Evolutionary conservation across 2,329 filamentous ascomycete species (phyloP), one percentile per base, ranked within the genome.

Genomic region (Cryphonectria radicalis): DNA sequence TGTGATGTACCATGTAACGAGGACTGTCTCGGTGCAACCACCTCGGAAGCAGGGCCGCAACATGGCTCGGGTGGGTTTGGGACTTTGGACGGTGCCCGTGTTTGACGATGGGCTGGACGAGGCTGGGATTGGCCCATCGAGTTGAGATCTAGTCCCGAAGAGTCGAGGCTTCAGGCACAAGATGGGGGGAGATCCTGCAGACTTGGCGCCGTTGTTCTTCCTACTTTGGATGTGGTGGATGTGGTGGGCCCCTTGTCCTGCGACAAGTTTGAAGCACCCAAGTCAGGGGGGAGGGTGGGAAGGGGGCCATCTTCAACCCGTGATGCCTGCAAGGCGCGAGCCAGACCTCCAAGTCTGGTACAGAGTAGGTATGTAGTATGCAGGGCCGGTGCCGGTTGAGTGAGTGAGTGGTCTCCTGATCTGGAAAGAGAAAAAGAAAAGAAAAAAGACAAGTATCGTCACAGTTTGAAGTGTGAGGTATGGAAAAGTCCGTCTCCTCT

Each of bases 231-330:
- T 11, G 68, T 35, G 63, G 22, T 42, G 60, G 32, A 32, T 11
- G 37, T 50, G 43, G 43, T 50, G 43, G 46, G 2, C n/a, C 77
- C 82, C 82, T 78, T 81, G 80, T 81, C 76, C 80, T 85, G 83
- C 79, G 81, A 85, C 84, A 84, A 77, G 80, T 80, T 78, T 85
- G 84, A 85, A 77, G 84, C 84, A 85, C 75, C 72, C 77, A 70
- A 37, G 63, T 63, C 70, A 35, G 65, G 71, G 64, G 55, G 57
- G 46, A 7, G 14, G 14, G 19, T 2, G 42, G 14, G 42, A 43
- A 13, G 42, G 42, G 43, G 43, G 2, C 43, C 46, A 11, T 50
- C 7, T 50, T 32, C 25, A 35, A 32, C 55, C 55, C 55, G 55
- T 59, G 55, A 59, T 59, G 55, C 55, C 28, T 59, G 55, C 55